Evolutionary conservation across 2,329 filamentous ascomycete species (phyloP).

Genomic region (Colletotrichum magnum): DNA sequence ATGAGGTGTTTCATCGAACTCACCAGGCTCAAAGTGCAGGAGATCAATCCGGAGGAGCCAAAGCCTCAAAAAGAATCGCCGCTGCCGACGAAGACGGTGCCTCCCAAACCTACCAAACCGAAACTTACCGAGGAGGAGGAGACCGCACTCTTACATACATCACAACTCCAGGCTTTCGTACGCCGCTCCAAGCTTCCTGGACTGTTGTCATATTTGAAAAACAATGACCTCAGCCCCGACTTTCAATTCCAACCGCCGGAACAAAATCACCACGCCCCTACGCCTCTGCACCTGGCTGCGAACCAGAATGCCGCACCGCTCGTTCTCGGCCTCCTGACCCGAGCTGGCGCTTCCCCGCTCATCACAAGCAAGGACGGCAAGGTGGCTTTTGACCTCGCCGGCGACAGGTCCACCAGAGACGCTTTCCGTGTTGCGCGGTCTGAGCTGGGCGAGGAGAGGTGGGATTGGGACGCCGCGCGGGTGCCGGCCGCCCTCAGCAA

Average conservation of each 20-base stretch:
- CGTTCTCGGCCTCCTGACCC: constrained; percentile 82
- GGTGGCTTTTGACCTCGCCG: constrained; percentile 87
- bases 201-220: constrained; percentile 85
- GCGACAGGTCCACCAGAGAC: constrained; percentile 88
- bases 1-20: constrained; percentile 96
- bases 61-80: constrained; percentile 57
- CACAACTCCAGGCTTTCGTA: constrained; percentile 89
- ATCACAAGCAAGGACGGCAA: constrained; percentile 81
- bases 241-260: constrained; percentile 83
- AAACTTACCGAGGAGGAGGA: constrained; percentile 89
- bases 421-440: constrained; percentile 90
- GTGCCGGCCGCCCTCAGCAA: constrained; percentile 81
- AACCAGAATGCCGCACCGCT: constrained; percentile 84
- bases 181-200: constrained; percentile 92
- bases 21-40: constrained; percentile 87
- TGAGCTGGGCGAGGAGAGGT: constrained; percentile 82
- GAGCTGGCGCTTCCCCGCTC: constrained; percentile 82
- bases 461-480: constrained; percentile 83
- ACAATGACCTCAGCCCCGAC: constrained; percentile 78
- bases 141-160: constrained; percentile 84
- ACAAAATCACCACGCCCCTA: constrained; percentile 84
- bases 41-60: constrained; percentile 76
- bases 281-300: constrained; percentile 87
- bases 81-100: constrained; percentile 51
- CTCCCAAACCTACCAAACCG: constrained; percentile 65